phyloP scores from a whole-genome alignment of 1,139 yeast species.

The Scheffersomyces lignicola region DNA sequence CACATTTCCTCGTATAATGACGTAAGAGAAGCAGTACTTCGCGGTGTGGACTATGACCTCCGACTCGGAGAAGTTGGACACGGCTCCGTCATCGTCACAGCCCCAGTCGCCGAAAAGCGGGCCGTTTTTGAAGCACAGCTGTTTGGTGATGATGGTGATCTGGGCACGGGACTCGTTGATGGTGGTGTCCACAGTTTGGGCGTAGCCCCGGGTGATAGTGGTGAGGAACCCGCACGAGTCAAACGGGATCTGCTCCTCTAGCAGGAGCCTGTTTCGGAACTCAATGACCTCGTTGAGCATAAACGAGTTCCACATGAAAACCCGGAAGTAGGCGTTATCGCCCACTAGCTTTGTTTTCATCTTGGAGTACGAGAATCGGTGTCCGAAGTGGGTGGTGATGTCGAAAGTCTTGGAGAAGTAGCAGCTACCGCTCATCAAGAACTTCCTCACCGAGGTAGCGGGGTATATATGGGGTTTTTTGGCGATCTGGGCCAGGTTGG shows the following conservation, averaged over 20 bases:
- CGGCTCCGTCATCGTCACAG: slow-evolving; percentile 69
- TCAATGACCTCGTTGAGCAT: slow-evolving; percentile 58
- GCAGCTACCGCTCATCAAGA: slow-evolving; percentile 63
- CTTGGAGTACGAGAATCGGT: slow-evolving; percentile 40
- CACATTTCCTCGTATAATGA: slow-evolving; percentile 64
- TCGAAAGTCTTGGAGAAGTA: slow-evolving; percentile 68
- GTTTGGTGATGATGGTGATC: slow-evolving; percentile 65
- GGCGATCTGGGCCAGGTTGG: slow-evolving; percentile 4
- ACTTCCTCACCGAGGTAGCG: slow-evolving; percentile 55
- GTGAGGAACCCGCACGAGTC: slow-evolving; percentile 60
- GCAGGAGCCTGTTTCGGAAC: slow-evolving; percentile 57
- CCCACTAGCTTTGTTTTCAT: slow-evolving; percentile 33
- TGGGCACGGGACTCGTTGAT: slow-evolving; percentile 39
- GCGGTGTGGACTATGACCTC: slow-evolving; percentile 61
- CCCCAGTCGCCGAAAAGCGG: slow-evolving; percentile 69
- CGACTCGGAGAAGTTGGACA: slow-evolving; percentile 65
- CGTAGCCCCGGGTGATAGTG: slow-evolving; percentile 66
- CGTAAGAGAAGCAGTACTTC: slow-evolving; percentile 54
- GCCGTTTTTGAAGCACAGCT: slow-evolving; percentile 60
- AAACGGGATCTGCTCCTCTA: slow-evolving; percentile 47
- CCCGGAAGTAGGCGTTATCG: slow-evolving; percentile 48
- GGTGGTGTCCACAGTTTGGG: slow-evolving; percentile 54
- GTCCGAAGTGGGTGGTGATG: slow-evolving; percentile 61
- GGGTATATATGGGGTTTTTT: slow-evolving; percentile 38
- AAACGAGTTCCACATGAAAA: slow-evolving; percentile 67